Percentiles rank a stretch among this genome's conserved stretches.
Evolutionary conservation across 1,284 basidiomycete species (phyloP).

Genomic region (Rhodofomes roseus): DNA sequence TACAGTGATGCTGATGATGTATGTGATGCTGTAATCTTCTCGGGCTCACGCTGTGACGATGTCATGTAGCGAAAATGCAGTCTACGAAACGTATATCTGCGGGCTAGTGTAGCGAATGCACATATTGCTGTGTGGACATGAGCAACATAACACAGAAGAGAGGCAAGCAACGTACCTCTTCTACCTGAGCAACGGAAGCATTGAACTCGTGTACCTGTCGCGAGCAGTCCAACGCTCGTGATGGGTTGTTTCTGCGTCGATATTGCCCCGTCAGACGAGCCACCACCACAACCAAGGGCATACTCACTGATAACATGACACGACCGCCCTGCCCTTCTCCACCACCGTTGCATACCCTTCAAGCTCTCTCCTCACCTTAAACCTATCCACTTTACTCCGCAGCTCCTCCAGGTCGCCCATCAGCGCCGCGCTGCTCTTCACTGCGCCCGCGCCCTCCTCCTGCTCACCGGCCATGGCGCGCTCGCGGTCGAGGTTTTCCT

Average conservation of each 20-base stretch:
- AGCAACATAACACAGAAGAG: slow-evolving; percentile 10
- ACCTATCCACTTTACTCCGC: slow-evolving; percentile 67
- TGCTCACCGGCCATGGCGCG: slow-evolving; percentile 40
- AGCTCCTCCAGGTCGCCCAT: slow-evolving; percentile 74
- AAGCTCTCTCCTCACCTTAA: slow-evolving; percentile 55
- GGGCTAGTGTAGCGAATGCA: slow-evolving; percentile 48
- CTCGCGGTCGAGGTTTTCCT: slow-evolving; percentile 77
- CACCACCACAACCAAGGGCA: background rate
- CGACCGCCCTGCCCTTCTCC: slow-evolving; percentile 54
- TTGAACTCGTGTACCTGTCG: slow-evolving; percentile 74
- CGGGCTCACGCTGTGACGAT: background rate
- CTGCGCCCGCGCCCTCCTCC: slow-evolving; percentile 32
- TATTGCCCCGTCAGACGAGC: background rate
- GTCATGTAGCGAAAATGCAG: background rate
- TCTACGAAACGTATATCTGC: background rate
- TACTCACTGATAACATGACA: slow-evolving; percentile 71
- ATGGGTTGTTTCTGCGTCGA: slow-evolving; percentile 49
- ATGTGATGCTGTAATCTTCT: background rate
- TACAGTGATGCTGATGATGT: background rate
- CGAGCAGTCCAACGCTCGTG: slow-evolving; percentile 73
- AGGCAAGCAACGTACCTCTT: slow-evolving; percentile 41
- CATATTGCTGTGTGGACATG: slow-evolving; percentile 41
- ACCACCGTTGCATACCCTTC: slow-evolving; percentile 55
- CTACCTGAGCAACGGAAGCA: slow-evolving; percentile 60
- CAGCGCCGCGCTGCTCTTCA: slow-evolving; percentile 58